These are phyloP conservation scores for Goffeauzyma gilvescens DNA, from an alignment of 768 basidiomycete genomes.

Conservation along the genomic window DNA sequence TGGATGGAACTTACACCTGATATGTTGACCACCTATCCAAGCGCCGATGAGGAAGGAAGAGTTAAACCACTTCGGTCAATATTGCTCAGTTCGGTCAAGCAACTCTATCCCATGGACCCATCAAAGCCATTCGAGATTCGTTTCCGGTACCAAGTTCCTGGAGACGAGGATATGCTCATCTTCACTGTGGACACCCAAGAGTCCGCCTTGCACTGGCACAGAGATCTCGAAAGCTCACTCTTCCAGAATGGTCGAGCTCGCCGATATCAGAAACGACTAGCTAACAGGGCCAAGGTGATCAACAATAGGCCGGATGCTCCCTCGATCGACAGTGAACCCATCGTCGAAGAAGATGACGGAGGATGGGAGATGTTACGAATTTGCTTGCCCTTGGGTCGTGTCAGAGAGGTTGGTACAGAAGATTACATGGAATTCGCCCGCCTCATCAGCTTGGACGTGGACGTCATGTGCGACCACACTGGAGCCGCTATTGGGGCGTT, in stretches of 20 bases:
- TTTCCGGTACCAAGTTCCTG: constrained; percentile 31
- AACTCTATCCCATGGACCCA: constrained; percentile 37
- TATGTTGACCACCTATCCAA: constrained; percentile 43
- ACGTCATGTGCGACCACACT: constrained; percentile 9
- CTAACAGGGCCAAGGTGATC: constrained; percentile 2
- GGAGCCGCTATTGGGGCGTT: background rate
- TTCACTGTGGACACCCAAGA: constrained; percentile 44
- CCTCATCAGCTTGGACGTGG: constrained; percentile 22
- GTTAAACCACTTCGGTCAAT: constrained; percentile 41
- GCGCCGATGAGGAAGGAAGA: constrained; percentile 40
- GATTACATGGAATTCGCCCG: constrained; percentile 29
- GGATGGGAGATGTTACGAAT: constrained; percentile 29
- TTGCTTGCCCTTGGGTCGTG: constrained; percentile 27
- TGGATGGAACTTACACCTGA: constrained; percentile 49
- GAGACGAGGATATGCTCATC: constrained; percentile 24
- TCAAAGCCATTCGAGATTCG: constrained; percentile 36
- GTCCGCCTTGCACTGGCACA: constrained; percentile 26
- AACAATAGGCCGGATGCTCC: constrained; percentile 5
- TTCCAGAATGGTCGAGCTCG: constrained; percentile 20
- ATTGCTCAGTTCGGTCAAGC: constrained; percentile 38
- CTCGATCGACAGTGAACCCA: constrained; percentile 1
- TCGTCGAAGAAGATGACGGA: constrained; percentile 10
- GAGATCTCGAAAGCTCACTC: constrained; percentile 22
- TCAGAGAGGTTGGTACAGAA: constrained; percentile 16
- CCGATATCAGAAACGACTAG: constrained; percentile 12